Evolutionary conservation across 2,329 filamentous ascomycete genomes (phyloP), one percentile per base, ranked within the genome.

Genomic region (Claviceps purpurea): DNA sequence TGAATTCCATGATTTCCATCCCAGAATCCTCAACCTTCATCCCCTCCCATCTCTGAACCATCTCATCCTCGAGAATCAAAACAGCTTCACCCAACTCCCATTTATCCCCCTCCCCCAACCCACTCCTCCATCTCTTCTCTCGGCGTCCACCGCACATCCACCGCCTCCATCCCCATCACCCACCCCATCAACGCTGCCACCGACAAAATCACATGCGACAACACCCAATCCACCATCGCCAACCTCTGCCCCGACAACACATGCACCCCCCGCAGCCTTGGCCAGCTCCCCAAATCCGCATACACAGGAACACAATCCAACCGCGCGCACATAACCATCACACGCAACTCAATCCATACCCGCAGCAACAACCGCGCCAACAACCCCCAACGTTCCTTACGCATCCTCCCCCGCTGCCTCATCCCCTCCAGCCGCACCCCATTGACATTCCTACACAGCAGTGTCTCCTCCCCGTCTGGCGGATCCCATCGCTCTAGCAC

Each of bases 371-470:
- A 3, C 0, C 52, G 56, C 6, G 58, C 56, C 4, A 61, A 11
- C 16, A 49, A 18, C 5, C 10, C 41, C 41, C 18, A 11, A 43
- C 41, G 20, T 22, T 22, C 6, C 18, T 43, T 18, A 3, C 20
- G 40, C 41, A 22, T 4, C 41, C 14, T 10, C 18, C 2, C 39
- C 1, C 60, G 2, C 2, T 58, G 16, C 16, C 45, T 53, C 1
- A 57, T 56, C 1, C 59, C 56, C 10, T 60, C 46, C 20, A 73
- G 57, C 14, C 71, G 62, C 3, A 71, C 60, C 0, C 68, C 68
- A 43, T 76, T 75, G 26, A 76, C 52, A 49, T 75, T 75, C 64
- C 72, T 70, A 56, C 76, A 77, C 59, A 77, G 76, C 0, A 73
- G 54, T 2, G 69, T 64, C 58, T 77, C 77, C 11, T 64, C 57